Percentiles rank a stretch among this genome's conserved stretches.
Conservation (phyloP, 371 early-diverging fungal genomes). For the Gilbertella persicaria region DNA sequence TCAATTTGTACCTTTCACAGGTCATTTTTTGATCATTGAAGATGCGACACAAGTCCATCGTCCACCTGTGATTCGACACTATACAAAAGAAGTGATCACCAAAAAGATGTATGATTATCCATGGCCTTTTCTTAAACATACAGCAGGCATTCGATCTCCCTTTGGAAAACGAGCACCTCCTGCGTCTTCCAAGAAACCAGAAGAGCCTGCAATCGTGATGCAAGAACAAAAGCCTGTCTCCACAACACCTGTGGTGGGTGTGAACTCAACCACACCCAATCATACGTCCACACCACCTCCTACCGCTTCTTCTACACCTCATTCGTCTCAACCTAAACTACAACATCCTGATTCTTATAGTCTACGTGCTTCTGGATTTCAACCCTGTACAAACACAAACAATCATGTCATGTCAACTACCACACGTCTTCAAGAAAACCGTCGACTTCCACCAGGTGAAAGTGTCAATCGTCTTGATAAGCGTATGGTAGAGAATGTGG, state of each 20-base stretch:
- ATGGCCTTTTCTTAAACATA: constrained; percentile 40
- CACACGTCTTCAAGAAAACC: constrained; percentile 2
- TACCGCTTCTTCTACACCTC: constrained; percentile 2
- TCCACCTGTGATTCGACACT: constrained; percentile 42
- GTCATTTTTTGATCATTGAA: constrained; percentile 38
- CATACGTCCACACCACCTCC: background rate
- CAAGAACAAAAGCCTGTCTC: constrained; percentile 3
- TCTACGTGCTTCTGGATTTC: constrained; percentile 26
- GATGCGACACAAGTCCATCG: constrained; percentile 43
- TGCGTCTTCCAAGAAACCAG: background rate
- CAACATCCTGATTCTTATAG: constrained; percentile 12
- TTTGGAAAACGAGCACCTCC: constrained; percentile 13
- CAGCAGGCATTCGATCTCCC: constrained; percentile 26
- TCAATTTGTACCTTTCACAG: constrained; percentile 37
- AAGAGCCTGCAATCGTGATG: background rate
- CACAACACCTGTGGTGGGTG: constrained; percentile 4
- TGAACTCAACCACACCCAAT: too few relatives aligned
- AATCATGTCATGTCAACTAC: constrained; percentile 1
- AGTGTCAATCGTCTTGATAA: constrained; percentile 32
- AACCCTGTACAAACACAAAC: constrained; percentile 15
- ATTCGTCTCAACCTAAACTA: background rate
- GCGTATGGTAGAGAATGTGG: constrained; percentile 33
- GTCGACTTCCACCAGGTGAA: constrained; percentile 24
- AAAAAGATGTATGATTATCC: constrained; percentile 12
- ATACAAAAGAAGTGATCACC: constrained; percentile 10